A percentile compares a stretch with the other conserved stretches of the same genome.
These are phyloP conservation scores for Leonotis leonurus DNA, from an alignment of 257 asterid genomes.

Conservation along the genomic window DNA sequence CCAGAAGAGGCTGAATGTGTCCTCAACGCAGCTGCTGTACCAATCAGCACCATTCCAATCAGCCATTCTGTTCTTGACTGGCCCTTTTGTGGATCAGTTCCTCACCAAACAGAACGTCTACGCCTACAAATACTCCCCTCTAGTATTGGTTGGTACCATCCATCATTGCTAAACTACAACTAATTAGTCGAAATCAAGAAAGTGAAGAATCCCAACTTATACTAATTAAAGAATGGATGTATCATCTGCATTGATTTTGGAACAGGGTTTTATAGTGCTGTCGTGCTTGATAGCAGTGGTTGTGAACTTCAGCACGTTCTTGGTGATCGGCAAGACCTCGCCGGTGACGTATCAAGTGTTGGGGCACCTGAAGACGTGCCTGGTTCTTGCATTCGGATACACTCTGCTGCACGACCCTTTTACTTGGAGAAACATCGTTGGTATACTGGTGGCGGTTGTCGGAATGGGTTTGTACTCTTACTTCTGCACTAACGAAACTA, in stretches of 20 bases:
- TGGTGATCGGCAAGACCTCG: slow-evolving; percentile 92
- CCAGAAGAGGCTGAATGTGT: slow-evolving; percentile 73
- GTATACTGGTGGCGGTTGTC: slow-evolving; percentile 68
- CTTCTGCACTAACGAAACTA: slow-evolving; percentile 67
- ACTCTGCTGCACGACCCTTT: slow-evolving; percentile 87
- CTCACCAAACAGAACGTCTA: slow-evolving; percentile 71
- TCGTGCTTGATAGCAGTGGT: slow-evolving; percentile 89
- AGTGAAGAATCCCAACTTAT: no score
- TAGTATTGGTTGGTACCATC: slow-evolving; percentile 44
- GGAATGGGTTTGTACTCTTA: slow-evolving; percentile 87
- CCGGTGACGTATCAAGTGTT: slow-evolving; percentile 89
- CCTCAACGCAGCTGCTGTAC: slow-evolving; percentile 73
- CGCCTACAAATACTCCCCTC: slow-evolving; percentile 57
- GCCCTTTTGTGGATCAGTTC: slow-evolving; percentile 67
- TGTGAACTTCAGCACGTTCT: slow-evolving; percentile 88
- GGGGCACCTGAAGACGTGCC: slow-evolving; percentile 85
- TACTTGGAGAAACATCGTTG: slow-evolving; percentile 59
- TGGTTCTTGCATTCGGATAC: slow-evolving; percentile 80
- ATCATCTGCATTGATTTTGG: not conserved
- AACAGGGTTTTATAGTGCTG: slow-evolving; percentile 61
- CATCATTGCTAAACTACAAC: not conserved
- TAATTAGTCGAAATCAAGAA: no score
- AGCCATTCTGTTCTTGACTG: slow-evolving; percentile 60
- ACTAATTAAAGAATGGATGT: no score
- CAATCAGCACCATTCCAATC: slow-evolving; percentile 96